These are phyloP conservation scores for Ogataea nonfermentans DNA, from an alignment of 805 yeast species.

Conservation along the genomic window DNA sequence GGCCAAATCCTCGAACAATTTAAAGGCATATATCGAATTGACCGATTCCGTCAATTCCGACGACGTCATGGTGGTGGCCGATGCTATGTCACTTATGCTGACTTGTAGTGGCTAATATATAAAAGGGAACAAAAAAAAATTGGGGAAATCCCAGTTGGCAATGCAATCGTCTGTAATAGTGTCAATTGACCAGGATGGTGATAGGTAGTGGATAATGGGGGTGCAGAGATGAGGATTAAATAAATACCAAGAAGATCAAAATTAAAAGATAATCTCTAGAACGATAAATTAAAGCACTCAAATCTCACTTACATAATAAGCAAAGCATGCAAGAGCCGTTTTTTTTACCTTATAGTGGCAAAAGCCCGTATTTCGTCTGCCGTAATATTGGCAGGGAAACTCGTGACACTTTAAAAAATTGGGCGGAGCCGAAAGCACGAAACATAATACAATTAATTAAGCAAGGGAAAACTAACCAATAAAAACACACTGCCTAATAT, in stretches of 20 bases:
- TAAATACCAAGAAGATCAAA: not conserved
- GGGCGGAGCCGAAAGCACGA: too few species aligned
- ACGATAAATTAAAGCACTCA: not conserved
- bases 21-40: constrained; percentile 8
- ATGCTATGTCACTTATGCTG: constrained; percentile 3
- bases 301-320: too few species aligned
- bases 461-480: not conserved
- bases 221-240: constrained; percentile 1
- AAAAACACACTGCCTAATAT: constrained; percentile 10
- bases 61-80: constrained; percentile 13
- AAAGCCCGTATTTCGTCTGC: too few species aligned
- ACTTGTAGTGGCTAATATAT: not conserved
- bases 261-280: constrained; percentile 1
- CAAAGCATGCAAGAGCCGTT: too few species aligned
- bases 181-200: constrained; percentile 1
- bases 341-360: too few species aligned
- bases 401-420: too few species aligned
- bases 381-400: too few species aligned
- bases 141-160: constrained; percentile 2
- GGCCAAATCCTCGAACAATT: constrained; percentile 9
- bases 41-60: constrained; percentile 19
- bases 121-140: constrained; percentile 2
- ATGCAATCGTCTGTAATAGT: constrained; percentile 1
- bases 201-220: constrained; percentile 1
- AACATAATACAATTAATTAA: not conserved